Evolutionary conservation across 257 asterid genomes (phyloP).

Genomic region (Solanum gracilifrons): DNA sequence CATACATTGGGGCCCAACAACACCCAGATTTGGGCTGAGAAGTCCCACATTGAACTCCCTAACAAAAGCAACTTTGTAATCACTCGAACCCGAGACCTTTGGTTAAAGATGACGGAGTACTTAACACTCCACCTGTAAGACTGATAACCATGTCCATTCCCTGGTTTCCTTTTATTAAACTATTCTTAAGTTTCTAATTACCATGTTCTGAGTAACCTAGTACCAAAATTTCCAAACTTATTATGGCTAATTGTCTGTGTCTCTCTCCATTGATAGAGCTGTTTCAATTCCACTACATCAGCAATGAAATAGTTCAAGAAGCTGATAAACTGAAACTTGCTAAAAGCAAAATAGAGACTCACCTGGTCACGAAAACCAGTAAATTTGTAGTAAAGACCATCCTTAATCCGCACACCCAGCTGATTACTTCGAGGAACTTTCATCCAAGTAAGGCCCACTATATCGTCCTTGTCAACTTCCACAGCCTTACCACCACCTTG

Average conservation of each 20-base stretch:
- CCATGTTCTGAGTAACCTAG: background rate
- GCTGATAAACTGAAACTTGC: background rate
- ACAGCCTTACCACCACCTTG: slow-evolving; percentile 91
- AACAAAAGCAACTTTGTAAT: background rate
- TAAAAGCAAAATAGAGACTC: background rate
- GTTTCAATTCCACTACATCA: background rate
- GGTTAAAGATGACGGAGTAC: background rate
- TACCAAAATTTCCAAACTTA: background rate
- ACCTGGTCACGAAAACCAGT: slow-evolving; percentile 96
- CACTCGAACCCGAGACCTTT: background rate
- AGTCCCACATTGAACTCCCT: background rate
- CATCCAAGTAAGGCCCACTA: slow-evolving; percentile 80
- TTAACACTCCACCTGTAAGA: background rate
- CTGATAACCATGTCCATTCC: background rate
- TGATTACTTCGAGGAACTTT: slow-evolving; percentile 86
- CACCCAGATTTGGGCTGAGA: background rate
- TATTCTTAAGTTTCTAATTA: background rate
- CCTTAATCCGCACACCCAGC: slow-evolving; percentile 82
- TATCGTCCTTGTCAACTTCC: slow-evolving; percentile 76
- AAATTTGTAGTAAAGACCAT: slow-evolving; percentile 81
- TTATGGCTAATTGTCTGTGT: background rate
- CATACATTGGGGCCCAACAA: background rate
- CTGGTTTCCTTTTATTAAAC: background rate
- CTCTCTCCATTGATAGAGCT: background rate
- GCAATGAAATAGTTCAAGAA: background rate